A percentile compares a stretch with the other conserved stretches of the same genome.
Evolutionary conservation across 2,329 filamentous ascomycete species (phyloP).

Genomic region (Colletotrichum orchidophilum): DNA sequence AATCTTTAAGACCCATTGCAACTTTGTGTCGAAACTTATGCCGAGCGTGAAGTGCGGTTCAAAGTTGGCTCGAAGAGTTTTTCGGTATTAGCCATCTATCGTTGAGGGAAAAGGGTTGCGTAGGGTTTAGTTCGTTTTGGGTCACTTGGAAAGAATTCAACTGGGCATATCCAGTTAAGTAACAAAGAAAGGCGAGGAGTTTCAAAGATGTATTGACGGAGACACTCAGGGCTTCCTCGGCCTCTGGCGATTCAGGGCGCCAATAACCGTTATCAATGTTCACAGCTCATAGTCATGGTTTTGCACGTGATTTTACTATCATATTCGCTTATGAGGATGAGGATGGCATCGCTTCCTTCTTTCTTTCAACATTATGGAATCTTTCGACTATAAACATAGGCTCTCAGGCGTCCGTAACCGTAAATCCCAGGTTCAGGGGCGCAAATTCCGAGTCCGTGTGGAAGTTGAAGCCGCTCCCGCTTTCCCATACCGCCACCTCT

Average conservation of each 20-base stretch:
- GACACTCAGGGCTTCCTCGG: too few species aligned
- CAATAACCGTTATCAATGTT: too few species aligned
- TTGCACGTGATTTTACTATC: too few species aligned
- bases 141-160: background rate
- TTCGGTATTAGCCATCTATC: too few species aligned
- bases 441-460: background rate
- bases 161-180: too few species aligned
- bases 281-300: too few species aligned
- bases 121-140: background rate
- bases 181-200: too few species aligned
- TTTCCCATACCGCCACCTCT: background rate
- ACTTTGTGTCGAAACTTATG: background rate
- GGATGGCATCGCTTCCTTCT: background rate
- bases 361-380: background rate
- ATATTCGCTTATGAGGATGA: too few species aligned
- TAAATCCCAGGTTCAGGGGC: conserved; percentile 1
- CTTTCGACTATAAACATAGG: background rate
- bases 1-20: background rate
- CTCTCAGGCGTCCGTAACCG: background rate
- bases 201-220: too few species aligned
- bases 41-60: background rate
- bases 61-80: background rate
- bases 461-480: background rate
- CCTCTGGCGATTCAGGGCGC: too few species aligned
- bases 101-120: too few species aligned